Evolutionary conservation across 306 rosid species (phyloP), one percentile per base, ranked within the genome.

Genomic region (Vigna radiata): DNA sequence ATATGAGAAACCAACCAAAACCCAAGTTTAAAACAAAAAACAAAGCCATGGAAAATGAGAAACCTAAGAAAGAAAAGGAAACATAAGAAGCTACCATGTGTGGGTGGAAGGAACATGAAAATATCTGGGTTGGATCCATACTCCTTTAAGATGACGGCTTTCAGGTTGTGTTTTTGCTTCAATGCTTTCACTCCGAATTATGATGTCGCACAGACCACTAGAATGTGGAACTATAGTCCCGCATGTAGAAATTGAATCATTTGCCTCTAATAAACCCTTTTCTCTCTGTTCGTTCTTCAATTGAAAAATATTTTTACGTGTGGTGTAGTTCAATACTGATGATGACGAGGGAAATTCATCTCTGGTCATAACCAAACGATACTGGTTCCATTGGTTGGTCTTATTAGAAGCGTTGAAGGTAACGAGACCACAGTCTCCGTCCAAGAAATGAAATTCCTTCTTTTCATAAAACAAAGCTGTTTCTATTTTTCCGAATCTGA

Each of bases 51-150:
- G 25, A 12, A 56, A 56, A 23, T 11, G 8, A 56, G 2, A 23
- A 56, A 15, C 6, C 19, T 17, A 3, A 52, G 8, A 17, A 17
- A 18, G 0, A 54, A 54, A 8, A 18, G 6, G 25, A 21, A 56
- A 33, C 31, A 19, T 41, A 14, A 31, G 7, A 23, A 18, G n/a
- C 10, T 43, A 67, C 85, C 85, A 86, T 7, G 3, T 61, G 39
- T 46, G 78, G 52, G 15, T 47, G 10, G 68, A 60, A 59, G 61
- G 27, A 41, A 33, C 15, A n/a, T 52, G 70, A 27, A 58, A 21
- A 63, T 77, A 62, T 29, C 67, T 79, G n/a, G 86, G 85, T 31
- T 77, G 82, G 54, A 86, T 72, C 89, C 87, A 86, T 2, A 80
- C 75, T 25, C 61, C 61, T 54, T 74, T 83, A 10, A 83, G 59